Conservation (phyloP, 2,329 filamentous ascomycete species). For the Aspergillus pseudotamarii region DNA sequence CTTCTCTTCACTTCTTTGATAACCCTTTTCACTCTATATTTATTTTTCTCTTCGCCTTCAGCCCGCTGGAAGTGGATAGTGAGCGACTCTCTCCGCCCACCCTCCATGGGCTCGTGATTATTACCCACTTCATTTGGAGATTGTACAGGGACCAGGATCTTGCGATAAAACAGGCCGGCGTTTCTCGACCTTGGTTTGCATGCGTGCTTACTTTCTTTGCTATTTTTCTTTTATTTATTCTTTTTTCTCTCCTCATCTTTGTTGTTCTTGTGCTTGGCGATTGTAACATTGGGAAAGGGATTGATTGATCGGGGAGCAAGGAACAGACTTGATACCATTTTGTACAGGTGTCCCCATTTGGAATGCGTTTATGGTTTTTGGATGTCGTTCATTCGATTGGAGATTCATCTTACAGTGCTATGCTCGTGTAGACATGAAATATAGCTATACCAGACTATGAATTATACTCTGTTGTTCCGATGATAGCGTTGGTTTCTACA, state of each 20-base stretch:
- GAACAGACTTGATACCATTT: conserved; percentile 41
- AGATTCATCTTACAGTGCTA: neutral
- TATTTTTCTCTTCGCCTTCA: conserved; percentile 2
- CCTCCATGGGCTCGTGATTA: conserved; percentile 13
- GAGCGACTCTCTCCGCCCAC: conserved; percentile 11
- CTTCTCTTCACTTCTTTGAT: neutral
- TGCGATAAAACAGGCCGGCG: conserved; percentile 29
- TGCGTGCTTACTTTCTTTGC: conserved; percentile 12
- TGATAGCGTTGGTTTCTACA: neutral
- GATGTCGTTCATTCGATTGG: neutral
- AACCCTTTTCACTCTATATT: conserved; percentile 12
- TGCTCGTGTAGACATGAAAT: conserved; percentile 1
- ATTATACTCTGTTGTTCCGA: neutral
- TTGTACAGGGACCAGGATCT: conserved; percentile 29
- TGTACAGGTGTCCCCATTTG: conserved; percentile 32
- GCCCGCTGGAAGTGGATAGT: neutral
- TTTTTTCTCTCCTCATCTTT: conserved; percentile 27
- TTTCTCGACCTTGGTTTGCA: conserved; percentile 23
- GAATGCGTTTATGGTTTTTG: conserved; percentile 16
- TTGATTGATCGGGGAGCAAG: conserved; percentile 24
- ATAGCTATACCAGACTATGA: conserved; percentile 1
- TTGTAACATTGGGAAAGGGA: conserved; percentile 31
- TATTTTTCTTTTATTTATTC: conserved; percentile 18
- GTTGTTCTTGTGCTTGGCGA: conserved; percentile 21
- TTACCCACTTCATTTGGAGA: conserved; percentile 19